Conservation (phyloP, 352 stramenopile species). For the Saprolegnia diclina region DNA sequence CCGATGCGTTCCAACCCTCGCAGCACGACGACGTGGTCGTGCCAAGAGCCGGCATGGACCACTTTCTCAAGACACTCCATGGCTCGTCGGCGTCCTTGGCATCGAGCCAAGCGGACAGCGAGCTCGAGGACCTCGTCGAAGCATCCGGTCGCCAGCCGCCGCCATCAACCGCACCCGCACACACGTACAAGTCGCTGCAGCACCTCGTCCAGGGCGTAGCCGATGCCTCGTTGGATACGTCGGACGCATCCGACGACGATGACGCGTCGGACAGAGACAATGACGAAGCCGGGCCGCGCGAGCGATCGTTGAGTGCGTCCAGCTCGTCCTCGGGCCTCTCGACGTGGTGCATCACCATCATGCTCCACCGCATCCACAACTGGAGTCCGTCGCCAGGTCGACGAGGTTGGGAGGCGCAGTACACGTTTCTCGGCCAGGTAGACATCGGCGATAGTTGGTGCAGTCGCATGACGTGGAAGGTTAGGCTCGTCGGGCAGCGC, state of each 20-base stretch:
- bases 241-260: neutral
- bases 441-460: too few relatives aligned
- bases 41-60: conserved; percentile 3
- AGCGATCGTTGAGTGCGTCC: too few relatives aligned
- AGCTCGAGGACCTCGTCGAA: conserved; percentile 22
- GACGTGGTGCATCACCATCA: conserved; percentile 21
- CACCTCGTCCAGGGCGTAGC: neutral
- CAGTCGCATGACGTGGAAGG: neutral
- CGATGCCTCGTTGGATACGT: neutral
- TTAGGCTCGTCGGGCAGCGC: neutral
- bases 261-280: neutral
- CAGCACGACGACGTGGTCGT: neutral
- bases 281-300: neutral
- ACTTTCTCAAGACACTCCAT: neutral
- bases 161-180: neutral
- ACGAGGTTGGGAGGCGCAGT: neutral
- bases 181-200: neutral
- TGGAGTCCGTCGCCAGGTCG: neutral
- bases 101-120: neutral
- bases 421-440: conserved; percentile 10
- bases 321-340: neutral
- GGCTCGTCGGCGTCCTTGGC: neutral
- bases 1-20: conserved; percentile 31
- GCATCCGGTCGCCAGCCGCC: neutral
- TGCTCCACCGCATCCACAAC: conserved; percentile 21